Percentiles rank a stretch among this genome's conserved stretches.
Evolutionary conservation across 75 land plant genomes (phyloP).

Genomic region (Selaginella moellendorffii): DNA sequence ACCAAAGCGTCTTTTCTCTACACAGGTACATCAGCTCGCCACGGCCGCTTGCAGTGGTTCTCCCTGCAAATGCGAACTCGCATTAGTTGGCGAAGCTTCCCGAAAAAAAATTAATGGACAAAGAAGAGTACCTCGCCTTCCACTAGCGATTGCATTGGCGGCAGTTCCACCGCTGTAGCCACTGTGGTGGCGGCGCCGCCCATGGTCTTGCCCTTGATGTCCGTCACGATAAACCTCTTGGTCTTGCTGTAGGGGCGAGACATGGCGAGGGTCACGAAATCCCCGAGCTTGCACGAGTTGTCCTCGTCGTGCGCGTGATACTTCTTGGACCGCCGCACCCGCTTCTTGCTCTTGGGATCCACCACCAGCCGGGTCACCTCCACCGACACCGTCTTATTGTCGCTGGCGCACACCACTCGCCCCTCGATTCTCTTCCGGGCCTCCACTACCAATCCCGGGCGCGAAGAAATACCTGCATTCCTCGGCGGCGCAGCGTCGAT

Average conservation of each 20-base stretch:
- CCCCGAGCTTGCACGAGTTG: constrained; percentile 77
- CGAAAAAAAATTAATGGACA: background rate
- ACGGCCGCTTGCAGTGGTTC: too few species aligned
- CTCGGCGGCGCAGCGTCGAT: background rate
- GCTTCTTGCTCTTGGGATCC: constrained; percentile 74
- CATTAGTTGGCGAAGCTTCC: background rate
- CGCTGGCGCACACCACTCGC: constrained; percentile 54
- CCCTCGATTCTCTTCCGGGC: constrained; percentile 68
- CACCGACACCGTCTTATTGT: constrained; percentile 77
- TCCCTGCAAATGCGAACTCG: background rate
- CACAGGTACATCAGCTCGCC: too few species aligned
- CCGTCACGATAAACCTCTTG: constrained; percentile 46
- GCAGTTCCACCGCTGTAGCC: too few species aligned
- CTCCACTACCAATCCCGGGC: constrained; percentile 23
- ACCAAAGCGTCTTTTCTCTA: too few species aligned
- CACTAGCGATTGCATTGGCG: background rate
- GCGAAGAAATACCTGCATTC: constrained; percentile 3
- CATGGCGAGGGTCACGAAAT: constrained; percentile 52
- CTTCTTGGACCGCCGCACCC: constrained; percentile 58
- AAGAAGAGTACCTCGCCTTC: background rate
- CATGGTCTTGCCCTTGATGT: constrained; percentile 8
- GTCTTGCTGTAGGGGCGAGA: constrained; percentile 79
- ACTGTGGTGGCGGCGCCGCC: too few species aligned
- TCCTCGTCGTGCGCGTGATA: constrained; percentile 84
- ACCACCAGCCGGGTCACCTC: constrained; percentile 63